Conservation (phyloP, 2,329 filamentous ascomycete genomes). For the Aureobasidium mangrovei region DNA sequence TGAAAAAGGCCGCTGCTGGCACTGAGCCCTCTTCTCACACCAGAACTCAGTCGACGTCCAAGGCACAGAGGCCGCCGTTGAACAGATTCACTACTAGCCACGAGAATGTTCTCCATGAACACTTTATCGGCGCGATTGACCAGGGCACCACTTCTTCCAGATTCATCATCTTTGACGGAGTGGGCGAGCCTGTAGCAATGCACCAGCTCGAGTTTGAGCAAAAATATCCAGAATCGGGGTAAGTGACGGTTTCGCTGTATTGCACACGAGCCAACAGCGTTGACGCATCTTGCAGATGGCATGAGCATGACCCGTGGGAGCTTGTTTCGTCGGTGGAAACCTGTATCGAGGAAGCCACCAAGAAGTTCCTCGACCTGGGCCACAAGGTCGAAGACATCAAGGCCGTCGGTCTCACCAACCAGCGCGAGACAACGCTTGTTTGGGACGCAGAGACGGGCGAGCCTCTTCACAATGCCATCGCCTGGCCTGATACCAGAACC, state of each 20-base stretch:
- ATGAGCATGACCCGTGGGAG: slow-evolving; percentile 74
- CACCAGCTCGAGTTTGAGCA: slow-evolving; percentile 80
- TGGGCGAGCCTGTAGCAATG: slow-evolving; percentile 64
- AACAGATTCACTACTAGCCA: slow-evolving; percentile 26
- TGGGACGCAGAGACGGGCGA: slow-evolving; percentile 75
- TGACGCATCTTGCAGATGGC: slow-evolving; percentile 53
- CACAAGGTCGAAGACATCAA: slow-evolving; percentile 59
- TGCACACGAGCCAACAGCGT: not conserved
- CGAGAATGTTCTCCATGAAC: slow-evolving; percentile 35
- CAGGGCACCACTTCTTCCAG: slow-evolving; percentile 78
- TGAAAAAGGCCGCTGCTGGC: slow-evolving; percentile 9
- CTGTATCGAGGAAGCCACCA: slow-evolving; percentile 67
- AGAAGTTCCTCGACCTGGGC: slow-evolving; percentile 59
- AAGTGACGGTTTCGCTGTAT: slow-evolving; percentile 30
- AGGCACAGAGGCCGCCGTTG: slow-evolving; percentile 13
- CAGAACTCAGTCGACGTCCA: slow-evolving; percentile 6
- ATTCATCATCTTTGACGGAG: slow-evolving; percentile 76
- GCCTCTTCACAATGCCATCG: slow-evolving; percentile 71
- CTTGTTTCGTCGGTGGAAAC: slow-evolving; percentile 62
- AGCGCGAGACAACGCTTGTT: slow-evolving; percentile 78
- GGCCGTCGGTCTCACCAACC: slow-evolving; percentile 75
- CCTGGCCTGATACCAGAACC: slow-evolving; percentile 80
- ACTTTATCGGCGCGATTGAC: slow-evolving; percentile 76
- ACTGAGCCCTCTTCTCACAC: slow-evolving; percentile 7
- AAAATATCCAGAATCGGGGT: slow-evolving; percentile 73